A percentile compares a stretch with the other conserved stretches of the same genome.
phyloP scores from a whole-genome alignment of 164 flowering plant species.

The Vitis riparia region DNA sequence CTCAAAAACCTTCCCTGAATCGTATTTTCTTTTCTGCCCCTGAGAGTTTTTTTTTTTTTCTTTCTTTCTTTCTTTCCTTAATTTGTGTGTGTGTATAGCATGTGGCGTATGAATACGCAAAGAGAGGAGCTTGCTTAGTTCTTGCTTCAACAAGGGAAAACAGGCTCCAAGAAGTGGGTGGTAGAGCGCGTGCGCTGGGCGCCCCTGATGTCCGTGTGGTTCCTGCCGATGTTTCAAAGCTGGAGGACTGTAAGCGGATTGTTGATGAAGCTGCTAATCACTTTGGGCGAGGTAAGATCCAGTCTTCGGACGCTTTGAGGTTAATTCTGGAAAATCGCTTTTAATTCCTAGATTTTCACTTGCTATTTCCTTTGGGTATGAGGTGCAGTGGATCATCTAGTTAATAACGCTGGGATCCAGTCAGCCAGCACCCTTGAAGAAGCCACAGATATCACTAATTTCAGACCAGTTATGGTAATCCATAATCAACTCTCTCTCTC shows the following conservation, averaged over 20 bases:
- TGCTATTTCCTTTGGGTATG: too few species aligned
- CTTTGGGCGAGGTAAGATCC: conserved; percentile 41
- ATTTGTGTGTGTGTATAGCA: conserved; percentile 21
- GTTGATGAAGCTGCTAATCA: conserved; percentile 38
- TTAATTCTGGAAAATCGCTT: too few species aligned
- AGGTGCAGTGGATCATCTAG: conserved; percentile 53
- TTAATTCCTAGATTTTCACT: too few species aligned
- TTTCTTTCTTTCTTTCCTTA: neutral
- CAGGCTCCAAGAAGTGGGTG: conserved; percentile 41
- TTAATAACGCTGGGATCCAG: conserved; percentile 44
- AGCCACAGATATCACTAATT: conserved; percentile 10
- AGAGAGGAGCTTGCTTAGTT: conserved; percentile 47
- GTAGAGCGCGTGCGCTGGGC: conserved; percentile 31
- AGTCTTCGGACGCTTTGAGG: too few species aligned
- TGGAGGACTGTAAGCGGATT: conserved; percentile 43
- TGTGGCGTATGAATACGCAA: conserved; percentile 61
- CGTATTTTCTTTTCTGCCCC: too few species aligned
- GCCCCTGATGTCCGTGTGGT: conserved; percentile 51
- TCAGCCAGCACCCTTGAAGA: conserved; percentile 30
- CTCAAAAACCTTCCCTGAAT: neutral
- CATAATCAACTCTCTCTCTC: neutral
- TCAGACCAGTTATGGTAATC: conserved; percentile 30
- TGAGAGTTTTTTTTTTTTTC: neutral
- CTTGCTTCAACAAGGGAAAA: conserved; percentile 42
- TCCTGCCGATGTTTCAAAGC: conserved; percentile 41